phyloP scores from a whole-genome alignment of 1,139 yeast species.

The Debaryomyces singareniensis region DNA sequence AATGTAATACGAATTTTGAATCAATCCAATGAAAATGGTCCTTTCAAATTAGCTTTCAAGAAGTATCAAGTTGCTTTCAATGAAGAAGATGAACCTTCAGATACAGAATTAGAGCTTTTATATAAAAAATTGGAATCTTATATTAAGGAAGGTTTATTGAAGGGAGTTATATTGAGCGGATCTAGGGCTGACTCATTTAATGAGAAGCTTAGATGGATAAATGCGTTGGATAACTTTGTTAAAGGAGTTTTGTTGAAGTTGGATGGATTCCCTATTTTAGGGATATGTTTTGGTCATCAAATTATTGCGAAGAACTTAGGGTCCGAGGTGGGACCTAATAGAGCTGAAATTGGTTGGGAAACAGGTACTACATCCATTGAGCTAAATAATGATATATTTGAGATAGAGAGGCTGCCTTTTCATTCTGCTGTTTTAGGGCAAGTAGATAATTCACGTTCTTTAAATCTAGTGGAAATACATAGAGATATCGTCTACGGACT shows the following conservation, averaged over 20 bases:
- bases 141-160: constrained; percentile 27
- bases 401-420: constrained; percentile 27
- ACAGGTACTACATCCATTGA: constrained; percentile 52
- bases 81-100: constrained; percentile 20
- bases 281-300: constrained; percentile 88
- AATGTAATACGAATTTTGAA: constrained; percentile 28
- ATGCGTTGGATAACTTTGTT: constrained; percentile 38
- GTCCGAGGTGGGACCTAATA: constrained; percentile 49
- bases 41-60: constrained; percentile 10
- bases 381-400: constrained; percentile 34
- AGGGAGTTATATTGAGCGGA: constrained; percentile 57
- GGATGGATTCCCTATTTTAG: constrained; percentile 41
- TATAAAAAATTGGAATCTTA: constrained; percentile 15
- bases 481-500: constrained; percentile 54
- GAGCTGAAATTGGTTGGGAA: constrained; percentile 60
- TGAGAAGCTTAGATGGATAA: constrained; percentile 47
- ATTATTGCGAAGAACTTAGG: constrained; percentile 63
- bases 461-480: constrained; percentile 58
- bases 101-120: constrained; percentile 7
- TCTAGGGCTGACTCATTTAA: constrained; percentile 56
- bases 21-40: constrained; percentile 7
- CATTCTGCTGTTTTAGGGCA: constrained; percentile 7
- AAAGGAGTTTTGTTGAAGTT: constrained; percentile 18
- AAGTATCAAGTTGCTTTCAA: constrained; percentile 41
- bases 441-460: constrained; percentile 10